phyloP scores from a whole-genome alignment of 148 eudicot genomes.

The Selenicereus undatus region DNA sequence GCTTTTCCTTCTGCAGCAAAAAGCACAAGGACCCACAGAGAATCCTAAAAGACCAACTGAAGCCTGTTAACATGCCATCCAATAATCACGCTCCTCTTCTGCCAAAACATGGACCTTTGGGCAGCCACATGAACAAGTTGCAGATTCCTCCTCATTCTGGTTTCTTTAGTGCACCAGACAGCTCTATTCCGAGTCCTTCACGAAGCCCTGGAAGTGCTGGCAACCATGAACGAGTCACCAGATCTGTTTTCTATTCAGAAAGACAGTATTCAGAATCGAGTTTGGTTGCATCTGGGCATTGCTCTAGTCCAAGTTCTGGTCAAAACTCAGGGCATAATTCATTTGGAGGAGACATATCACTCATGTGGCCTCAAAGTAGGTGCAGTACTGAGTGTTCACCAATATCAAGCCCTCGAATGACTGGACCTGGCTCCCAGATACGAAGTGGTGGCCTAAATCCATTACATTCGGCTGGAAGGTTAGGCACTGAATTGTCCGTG shows the following conservation, averaged over 20 bases:
- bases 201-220: constrained; percentile 70
- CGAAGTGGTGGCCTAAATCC: constrained; percentile 84
- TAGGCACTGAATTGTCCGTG: constrained; percentile 31
- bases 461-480: constrained; percentile 66
- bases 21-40: constrained; percentile 36
- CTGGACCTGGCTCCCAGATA: constrained; percentile 71
- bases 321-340: constrained; percentile 47
- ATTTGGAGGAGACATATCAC: constrained; percentile 38
- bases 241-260: constrained; percentile 43
- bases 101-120: constrained; percentile 40
- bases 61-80: constrained; percentile 35
- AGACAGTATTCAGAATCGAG: constrained; percentile 55
- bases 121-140: constrained; percentile 52
- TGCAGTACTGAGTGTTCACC: constrained; percentile 87
- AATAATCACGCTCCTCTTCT: constrained; percentile 33
- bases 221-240: constrained; percentile 49
- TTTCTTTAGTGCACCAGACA: constrained; percentile 74
- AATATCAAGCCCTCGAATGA: constrained; percentile 75
- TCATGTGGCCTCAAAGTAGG: constrained; percentile 63
- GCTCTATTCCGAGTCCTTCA: constrained; percentile 81
- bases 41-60: constrained; percentile 35
- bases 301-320: constrained; percentile 81
- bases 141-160: constrained; percentile 62
- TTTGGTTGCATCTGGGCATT: constrained; percentile 66
- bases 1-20: constrained; percentile 32